Evolutionary conservation across 805 yeast genomes (phyloP), one percentile per base, ranked within the genome.

Genomic region (Candida palmyrensis): DNA sequence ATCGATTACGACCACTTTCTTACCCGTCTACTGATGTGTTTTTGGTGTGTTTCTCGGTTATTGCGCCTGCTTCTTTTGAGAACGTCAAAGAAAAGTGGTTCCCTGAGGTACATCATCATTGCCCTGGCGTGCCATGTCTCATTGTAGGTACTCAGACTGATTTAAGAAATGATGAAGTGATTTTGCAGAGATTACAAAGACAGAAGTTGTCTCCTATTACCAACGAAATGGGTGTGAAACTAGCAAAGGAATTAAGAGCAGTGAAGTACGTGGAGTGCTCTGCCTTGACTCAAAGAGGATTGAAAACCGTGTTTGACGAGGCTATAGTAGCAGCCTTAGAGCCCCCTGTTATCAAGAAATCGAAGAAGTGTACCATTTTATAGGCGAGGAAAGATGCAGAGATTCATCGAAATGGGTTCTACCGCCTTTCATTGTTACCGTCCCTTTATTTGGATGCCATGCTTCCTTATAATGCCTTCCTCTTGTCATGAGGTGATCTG

Each of bases 1-100:
- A 90, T 68, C 78, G 98, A 57, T 71, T 90, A 55, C 84, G 98
- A 66, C 98, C 98, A 6, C 75, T 92, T 49, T 82, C 95, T 37
- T 90, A 90, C 62, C 97, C 98, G 12, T 92, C 95, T 35, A 92
- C 98, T 4, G 98, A 90, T 61, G 96, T 90, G 29, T 90, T 90
- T 56, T 71, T 90, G 48, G 95, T 90, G 38, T 92, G 98, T 65
- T 90, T 92, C 65, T 82, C 95, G 23, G 96, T 92, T 39, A 89
- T 94, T 46, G 88, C 96, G 10, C 98, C 97, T 21, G 94, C 98
- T 23, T 82, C 95, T 14, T 92, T 90, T 60, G 97, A 92, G 64
- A 90, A 90, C 66, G 97, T 92, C 33, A 84, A 86, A 59, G 97
- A 92, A 66, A 90, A 90, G 66, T 90, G 98, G 98, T 83, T 89